phyloP scores from a whole-genome alignment of 192 early-diverging fungal species.

The Coemansia sp. region DNA sequence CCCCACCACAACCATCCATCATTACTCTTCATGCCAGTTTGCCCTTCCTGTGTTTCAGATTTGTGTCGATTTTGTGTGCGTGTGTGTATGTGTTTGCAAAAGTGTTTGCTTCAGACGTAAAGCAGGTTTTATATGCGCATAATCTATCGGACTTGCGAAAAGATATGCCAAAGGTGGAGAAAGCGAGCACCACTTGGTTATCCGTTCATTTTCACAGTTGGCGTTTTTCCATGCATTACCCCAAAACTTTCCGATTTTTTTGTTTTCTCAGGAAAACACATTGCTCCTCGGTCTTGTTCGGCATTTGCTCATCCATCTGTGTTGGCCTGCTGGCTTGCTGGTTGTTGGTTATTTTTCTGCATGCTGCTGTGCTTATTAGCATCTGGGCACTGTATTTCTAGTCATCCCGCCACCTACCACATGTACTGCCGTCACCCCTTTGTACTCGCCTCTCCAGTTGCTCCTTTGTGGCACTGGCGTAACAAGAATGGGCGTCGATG shows the following conservation, averaged over 20 bases:
- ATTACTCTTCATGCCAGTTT: background rate
- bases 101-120: background rate
- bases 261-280: too few relatives aligned
- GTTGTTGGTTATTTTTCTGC: too few relatives aligned
- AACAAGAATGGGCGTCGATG: background rate
- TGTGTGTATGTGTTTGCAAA: background rate
- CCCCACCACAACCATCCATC: background rate
- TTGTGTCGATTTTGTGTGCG: background rate
- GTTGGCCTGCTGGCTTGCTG: background rate
- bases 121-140: background rate
- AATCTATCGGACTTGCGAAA: background rate
- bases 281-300: too few relatives aligned
- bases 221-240: background rate
- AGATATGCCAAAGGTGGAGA: background rate
- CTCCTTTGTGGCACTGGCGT: background rate
- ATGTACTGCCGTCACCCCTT: background rate
- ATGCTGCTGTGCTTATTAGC: background rate
- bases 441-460: background rate
- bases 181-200: background rate
- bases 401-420: background rate
- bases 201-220: background rate
- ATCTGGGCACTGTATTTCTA: background rate
- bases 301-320: background rate
- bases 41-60: background rate
- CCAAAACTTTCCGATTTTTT: too few relatives aligned